Conservation (phyloP, 495 filamentous ascomycete genomes). For the Daldinia concentrica region DNA sequence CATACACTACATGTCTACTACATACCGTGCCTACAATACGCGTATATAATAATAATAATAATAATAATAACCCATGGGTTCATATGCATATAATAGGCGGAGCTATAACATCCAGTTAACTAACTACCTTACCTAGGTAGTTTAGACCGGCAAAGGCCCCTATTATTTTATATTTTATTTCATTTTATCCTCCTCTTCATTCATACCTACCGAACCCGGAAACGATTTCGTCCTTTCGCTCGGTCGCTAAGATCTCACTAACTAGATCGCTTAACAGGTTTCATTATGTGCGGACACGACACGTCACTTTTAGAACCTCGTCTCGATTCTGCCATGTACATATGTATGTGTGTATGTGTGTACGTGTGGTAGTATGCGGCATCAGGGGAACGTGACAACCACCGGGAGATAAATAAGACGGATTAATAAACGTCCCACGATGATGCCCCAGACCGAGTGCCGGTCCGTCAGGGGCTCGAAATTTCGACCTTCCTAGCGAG, state of each 20-base stretch:
- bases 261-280: slow-evolving; percentile 34
- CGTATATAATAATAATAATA: too few relatives aligned
- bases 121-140: slow-evolving; percentile 4
- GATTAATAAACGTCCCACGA: slow-evolving; percentile 28
- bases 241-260: slow-evolving; percentile 27
- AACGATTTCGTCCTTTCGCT: slow-evolving; percentile 31
- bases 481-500: slow-evolving; percentile 38
- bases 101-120: background rate
- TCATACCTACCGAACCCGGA: slow-evolving; percentile 40
- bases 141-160: slow-evolving; percentile 16
- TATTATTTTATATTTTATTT: background rate
- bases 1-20: background rate
- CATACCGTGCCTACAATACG: background rate
- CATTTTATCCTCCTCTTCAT: background rate
- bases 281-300: slow-evolving; percentile 13
- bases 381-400: background rate
- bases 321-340: slow-evolving; percentile 1
- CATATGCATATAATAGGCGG: slow-evolving; percentile 4
- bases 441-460: slow-evolving; percentile 19
- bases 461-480: slow-evolving; percentile 15
- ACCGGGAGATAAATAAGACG: slow-evolving; percentile 10
- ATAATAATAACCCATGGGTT: background rate
- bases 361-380: background rate
- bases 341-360: too few relatives aligned
- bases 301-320: background rate